Evolutionary conservation across 2,329 filamentous ascomycete genomes (phyloP).

Genomic region (Talaromyces marneffei): DNA sequence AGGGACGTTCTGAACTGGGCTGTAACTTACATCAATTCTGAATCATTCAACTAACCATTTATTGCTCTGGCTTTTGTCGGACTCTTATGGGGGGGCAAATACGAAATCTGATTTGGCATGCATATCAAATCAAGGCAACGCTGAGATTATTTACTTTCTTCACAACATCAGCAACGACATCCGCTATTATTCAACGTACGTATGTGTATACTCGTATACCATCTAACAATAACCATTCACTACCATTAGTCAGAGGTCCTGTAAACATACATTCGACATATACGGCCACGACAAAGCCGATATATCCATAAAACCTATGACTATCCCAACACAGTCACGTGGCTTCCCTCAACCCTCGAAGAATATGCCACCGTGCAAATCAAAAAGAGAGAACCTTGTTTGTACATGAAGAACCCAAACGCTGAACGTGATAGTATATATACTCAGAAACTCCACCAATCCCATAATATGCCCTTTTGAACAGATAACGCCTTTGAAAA

Average conservation of each 20-base stretch:
- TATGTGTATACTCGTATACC: no score
- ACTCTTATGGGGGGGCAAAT: no score
- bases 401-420: conserved; percentile 2
- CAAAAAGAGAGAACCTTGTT: neutral
- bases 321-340: neutral
- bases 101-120: neutral
- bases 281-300: neutral
- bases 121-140: neutral
- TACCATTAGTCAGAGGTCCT: neutral
- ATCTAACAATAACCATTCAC: neutral
- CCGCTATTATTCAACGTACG: no score
- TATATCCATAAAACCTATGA: neutral
- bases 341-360: neutral
- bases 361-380: neutral
- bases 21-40: neutral
- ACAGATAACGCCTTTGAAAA: neutral
- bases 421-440: conserved; percentile 1
- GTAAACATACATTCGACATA: neutral
- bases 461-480: neutral
- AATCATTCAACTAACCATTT: no score
- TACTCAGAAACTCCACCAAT: neutral
- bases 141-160: no score
- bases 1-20: neutral
- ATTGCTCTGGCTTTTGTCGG: no score
- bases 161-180: no score